A percentile compares a stretch with the other conserved stretches of the same genome.
phyloP scores from a whole-genome alignment of 495 filamentous ascomycete species.

The Neurospora sp. region DNA sequence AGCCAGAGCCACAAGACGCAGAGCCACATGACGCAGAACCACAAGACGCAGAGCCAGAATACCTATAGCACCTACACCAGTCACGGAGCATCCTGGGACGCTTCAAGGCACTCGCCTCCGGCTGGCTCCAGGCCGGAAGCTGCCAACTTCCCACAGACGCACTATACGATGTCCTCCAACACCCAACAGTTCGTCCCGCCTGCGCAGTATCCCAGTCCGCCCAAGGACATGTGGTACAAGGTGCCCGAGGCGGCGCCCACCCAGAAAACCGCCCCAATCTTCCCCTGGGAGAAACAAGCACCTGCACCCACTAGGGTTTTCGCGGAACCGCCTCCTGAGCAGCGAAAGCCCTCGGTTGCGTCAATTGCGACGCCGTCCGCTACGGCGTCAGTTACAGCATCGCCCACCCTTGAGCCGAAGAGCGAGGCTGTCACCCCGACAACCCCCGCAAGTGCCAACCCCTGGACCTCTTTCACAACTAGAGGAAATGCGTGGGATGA shows the following conservation, averaged over 20 bases:
- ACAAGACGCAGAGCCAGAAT: slow-evolving; percentile 8
- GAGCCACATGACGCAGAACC: slow-evolving; percentile 16
- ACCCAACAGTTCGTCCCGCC: slow-evolving; percentile 64
- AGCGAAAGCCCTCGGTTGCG: slow-evolving; percentile 13
- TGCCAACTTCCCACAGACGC: slow-evolving; percentile 56
- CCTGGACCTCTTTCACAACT: slow-evolving; percentile 51
- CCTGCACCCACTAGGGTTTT: slow-evolving; percentile 67
- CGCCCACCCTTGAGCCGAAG: slow-evolving; percentile 25
- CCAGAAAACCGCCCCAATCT: slow-evolving; percentile 54
- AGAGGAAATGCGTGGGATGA: slow-evolving; percentile 82
- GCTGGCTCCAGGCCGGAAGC: slow-evolving; percentile 67
- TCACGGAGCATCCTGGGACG: neutral
- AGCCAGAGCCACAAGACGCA: slow-evolving; percentile 17
- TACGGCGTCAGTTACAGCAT: slow-evolving; percentile 27
- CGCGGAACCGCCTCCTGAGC: slow-evolving; percentile 31
- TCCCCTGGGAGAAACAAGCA: slow-evolving; percentile 72
- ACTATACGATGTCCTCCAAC: slow-evolving; percentile 70
- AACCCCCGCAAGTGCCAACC: slow-evolving; percentile 31
- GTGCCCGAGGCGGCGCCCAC: slow-evolving; percentile 48
- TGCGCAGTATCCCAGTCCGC: slow-evolving; percentile 65
- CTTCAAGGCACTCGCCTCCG: slow-evolving; percentile 61
- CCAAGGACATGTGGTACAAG: slow-evolving; percentile 75
- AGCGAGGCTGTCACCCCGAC: slow-evolving; percentile 34
- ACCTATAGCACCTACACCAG: neutral
- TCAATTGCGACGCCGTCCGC: slow-evolving; percentile 8